Evolutionary conservation across 768 basidiomycete species (phyloP).

Genomic region (Agaricus bisporus): DNA sequence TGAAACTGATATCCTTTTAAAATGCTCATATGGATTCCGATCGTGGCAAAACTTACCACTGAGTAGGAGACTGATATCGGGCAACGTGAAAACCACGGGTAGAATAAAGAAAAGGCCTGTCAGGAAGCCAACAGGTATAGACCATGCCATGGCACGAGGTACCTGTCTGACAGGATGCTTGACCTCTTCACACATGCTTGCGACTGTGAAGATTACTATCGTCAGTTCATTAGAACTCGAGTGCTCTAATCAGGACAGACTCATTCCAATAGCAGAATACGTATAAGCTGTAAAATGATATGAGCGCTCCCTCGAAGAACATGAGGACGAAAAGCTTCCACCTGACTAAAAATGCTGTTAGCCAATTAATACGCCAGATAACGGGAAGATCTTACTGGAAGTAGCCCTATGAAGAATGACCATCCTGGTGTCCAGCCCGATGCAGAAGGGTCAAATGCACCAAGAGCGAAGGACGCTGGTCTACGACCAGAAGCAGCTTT

Average conservation of each 20-base stretch:
- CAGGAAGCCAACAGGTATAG: constrained; percentile 46
- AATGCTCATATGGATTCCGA: background rate
- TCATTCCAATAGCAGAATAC: constrained; percentile 58
- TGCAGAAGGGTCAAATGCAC: constrained; percentile 53
- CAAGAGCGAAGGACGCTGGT: constrained; percentile 49
- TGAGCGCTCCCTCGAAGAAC: background rate
- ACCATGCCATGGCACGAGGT: constrained; percentile 48
- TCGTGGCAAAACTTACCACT: constrained; percentile 27
- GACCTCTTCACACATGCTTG: constrained; percentile 67
- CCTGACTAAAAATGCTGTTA: constrained; percentile 22
- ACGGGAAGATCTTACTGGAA: constrained; percentile 34
- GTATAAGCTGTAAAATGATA: constrained; percentile 35
- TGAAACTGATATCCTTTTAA: constrained; percentile 28
- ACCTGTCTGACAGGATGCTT: constrained; percentile 49
- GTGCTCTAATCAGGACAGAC: constrained; percentile 21
- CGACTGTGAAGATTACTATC: constrained; percentile 28
- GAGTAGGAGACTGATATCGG: constrained; percentile 47
- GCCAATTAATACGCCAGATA: background rate
- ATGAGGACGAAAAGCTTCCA: constrained; percentile 12
- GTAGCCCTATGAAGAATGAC: constrained; percentile 62
- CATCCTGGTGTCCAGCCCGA: constrained; percentile 66
- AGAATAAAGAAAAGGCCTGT: constrained; percentile 51
- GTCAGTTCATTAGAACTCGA: background rate
- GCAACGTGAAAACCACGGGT: constrained; percentile 60
- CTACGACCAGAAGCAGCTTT: constrained; percentile 52